Evolutionary conservation across 164 flowering plant species (phyloP), one percentile per base, ranked within the genome.

Genomic region (Macadamia integrifolia): DNA sequence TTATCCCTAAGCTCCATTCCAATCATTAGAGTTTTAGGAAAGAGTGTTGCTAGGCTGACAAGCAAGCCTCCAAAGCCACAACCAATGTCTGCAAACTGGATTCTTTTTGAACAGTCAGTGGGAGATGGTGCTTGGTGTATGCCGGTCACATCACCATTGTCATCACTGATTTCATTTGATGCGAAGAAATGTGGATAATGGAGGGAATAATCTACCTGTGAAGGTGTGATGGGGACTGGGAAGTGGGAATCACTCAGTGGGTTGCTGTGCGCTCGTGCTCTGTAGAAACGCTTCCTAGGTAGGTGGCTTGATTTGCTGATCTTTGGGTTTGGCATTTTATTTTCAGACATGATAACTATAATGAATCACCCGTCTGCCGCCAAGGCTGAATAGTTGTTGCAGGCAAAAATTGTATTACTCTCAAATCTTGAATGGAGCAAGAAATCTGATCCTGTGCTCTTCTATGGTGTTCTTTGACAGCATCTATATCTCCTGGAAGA

Each of bases 1-100:
- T 93, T 91, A 64, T 93, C 98, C 64, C 97, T 78, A 55, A 93
- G 81, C 75, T 93, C 98, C 98, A 89, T 91, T n/a, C 98, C 97
- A 68, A 93, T 89, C 98, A 93, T 93, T 3, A 93, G 79, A 11
- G 84, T 84, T 14, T 86, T 87, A 0, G 97, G 98, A 74, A 84
- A 91, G 32, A 93, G 81, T 6, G 93, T 82, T 7, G 97, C 67
- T 50, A 93, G 94, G 66, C 80, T 78, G 56, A 93, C 85, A 11
- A 93, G 76, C 61, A 93, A 86, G 53, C 98, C 98, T 14, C 98
- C 98, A 74, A 93, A 91, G 32, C 98, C 97, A 76, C 98, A 93
- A 29, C 98, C 98, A 68, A 93, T 75, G 62, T 93, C 98, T 0
- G 97, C 98, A 80, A 91, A 89, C 57, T 87, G 80, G 59, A 91